Conservation (phyloP, 768 basidiomycete genomes). For the Dacryopinax primogenitus region DNA sequence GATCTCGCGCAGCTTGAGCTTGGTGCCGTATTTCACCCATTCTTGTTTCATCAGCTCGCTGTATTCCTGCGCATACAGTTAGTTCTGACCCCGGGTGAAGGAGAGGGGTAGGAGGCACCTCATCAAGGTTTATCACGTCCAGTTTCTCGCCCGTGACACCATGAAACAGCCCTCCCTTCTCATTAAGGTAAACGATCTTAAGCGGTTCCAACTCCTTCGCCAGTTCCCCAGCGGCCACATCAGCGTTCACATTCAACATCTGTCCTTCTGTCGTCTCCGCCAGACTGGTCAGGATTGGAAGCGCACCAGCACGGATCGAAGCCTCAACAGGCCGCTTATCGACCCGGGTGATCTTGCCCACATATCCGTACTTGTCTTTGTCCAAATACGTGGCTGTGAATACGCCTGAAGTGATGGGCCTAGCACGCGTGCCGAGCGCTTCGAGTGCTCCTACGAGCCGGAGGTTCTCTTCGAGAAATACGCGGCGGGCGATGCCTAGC, state of each 20-base stretch:
- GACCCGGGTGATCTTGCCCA: slow-evolving; percentile 86
- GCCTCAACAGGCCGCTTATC: slow-evolving; percentile 97
- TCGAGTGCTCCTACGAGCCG: slow-evolving; percentile 89
- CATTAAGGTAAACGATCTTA: slow-evolving; percentile 97
- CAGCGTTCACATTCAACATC: slow-evolving; percentile 97
- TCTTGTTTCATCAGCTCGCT: slow-evolving; percentile 92
- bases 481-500: slow-evolving; percentile 82
- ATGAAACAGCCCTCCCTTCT: slow-evolving; percentile 96
- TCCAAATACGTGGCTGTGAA: slow-evolving; percentile 97
- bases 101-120: slow-evolving; percentile 40
- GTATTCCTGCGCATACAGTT: slow-evolving; percentile 54
- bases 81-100: background rate
- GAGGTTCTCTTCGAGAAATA: slow-evolving; percentile 95
- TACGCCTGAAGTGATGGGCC: slow-evolving; percentile 94
- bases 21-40: slow-evolving; percentile 98
- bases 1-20: slow-evolving; percentile 97
- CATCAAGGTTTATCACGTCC: slow-evolving; percentile 92
- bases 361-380: slow-evolving; percentile 84
- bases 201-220: slow-evolving; percentile 96
- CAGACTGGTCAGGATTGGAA: slow-evolving; percentile 89
- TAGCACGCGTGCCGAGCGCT: slow-evolving; percentile 86
- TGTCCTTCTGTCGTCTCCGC: slow-evolving; percentile 96
- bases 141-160: slow-evolving; percentile 94
- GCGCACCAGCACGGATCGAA: slow-evolving; percentile 85
- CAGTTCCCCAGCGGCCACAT: slow-evolving; percentile 94